Percentiles rank a stretch among this genome's conserved stretches.
Evolutionary conservation across 1,284 basidiomycete genomes (phyloP).

Genomic region (Xerocomus nothofagi): DNA sequence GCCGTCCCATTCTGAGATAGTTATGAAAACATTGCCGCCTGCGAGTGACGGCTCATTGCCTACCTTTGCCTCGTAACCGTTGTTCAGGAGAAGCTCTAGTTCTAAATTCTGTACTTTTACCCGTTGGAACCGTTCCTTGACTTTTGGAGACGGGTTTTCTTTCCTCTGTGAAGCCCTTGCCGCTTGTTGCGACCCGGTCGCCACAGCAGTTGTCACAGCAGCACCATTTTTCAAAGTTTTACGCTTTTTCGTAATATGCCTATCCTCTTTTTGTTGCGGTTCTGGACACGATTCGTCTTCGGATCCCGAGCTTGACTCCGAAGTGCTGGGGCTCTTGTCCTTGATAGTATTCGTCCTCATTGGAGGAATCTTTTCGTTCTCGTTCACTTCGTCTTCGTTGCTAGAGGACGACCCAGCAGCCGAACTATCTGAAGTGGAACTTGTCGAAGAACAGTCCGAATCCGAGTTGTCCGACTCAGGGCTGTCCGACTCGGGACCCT

Average conservation of each 20-base stretch:
- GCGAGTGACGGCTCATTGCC: slow-evolving; percentile 24
- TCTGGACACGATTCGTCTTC: slow-evolving; percentile 18
- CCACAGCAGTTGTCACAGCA: slow-evolving; percentile 48
- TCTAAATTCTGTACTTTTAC: slow-evolving; percentile 73
- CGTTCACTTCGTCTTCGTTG: slow-evolving; percentile 10
- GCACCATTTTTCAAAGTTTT: slow-evolving; percentile 51
- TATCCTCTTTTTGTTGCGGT: slow-evolving; percentile 8
- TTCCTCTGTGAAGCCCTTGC: slow-evolving; percentile 18
- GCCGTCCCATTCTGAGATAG: slow-evolving; percentile 37
- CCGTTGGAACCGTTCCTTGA: slow-evolving; percentile 73
- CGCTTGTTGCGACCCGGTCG: slow-evolving; percentile 12
- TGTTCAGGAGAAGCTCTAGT: slow-evolving; percentile 69
- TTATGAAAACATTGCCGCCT: neutral
- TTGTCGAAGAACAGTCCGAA: slow-evolving; percentile 13
- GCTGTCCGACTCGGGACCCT: slow-evolving; percentile 30
- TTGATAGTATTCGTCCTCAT: slow-evolving; percentile 1
- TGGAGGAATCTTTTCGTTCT: neutral
- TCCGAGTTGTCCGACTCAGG: slow-evolving; percentile 26
- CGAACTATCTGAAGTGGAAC: slow-evolving; percentile 14
- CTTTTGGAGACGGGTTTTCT: slow-evolving; percentile 42
- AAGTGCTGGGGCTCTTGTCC: slow-evolving; percentile 11
- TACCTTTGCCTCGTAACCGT: slow-evolving; percentile 83
- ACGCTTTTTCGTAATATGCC: slow-evolving; percentile 56
- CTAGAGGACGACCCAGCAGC: slow-evolving; percentile 19
- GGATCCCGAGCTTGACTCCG: slow-evolving; percentile 29